A percentile compares a stretch with the other conserved stretches of the same genome.
Conservation (phyloP, 176 grass and related monocot genomes). For the Canna indica region DNA sequence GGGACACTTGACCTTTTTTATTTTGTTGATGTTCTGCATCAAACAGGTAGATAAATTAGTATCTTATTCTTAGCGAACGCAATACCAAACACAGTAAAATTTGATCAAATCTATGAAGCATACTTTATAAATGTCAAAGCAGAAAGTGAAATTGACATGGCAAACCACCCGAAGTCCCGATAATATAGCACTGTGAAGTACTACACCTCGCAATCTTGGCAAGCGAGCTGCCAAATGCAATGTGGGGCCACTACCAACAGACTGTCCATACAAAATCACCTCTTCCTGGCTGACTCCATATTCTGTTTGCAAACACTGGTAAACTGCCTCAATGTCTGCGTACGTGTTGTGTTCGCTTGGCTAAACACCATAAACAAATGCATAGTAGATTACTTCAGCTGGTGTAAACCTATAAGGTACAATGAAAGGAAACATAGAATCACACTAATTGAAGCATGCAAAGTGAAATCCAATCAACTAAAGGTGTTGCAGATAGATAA, state of each 20-base stretch:
- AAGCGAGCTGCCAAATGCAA: conserved; percentile 82
- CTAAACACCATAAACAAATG: conserved; percentile 43
- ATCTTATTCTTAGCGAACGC: background rate
- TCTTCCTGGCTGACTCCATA: conserved; percentile 96
- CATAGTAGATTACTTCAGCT: conserved; percentile 1
- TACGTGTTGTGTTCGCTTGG: conserved; percentile 92
- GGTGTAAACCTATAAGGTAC: conserved; percentile 1
- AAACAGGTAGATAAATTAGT: conserved; percentile 5
- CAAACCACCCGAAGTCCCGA: conserved; percentile 95
- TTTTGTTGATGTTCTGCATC: conserved; percentile 95
- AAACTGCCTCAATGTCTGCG: conserved; percentile 97
- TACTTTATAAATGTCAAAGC: conserved; percentile 99
- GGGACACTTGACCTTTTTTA: conserved; percentile 95
- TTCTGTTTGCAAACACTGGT: conserved; percentile 81
- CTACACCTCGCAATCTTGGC: conserved; percentile 79
- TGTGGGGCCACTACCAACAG: conserved; percentile 91
- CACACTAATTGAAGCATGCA: background rate
- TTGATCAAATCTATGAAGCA: conserved; percentile 8
- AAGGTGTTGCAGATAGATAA: background rate
- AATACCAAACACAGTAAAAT: background rate
- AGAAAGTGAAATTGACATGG: conserved; percentile 91
- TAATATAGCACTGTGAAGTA: conserved; percentile 94
- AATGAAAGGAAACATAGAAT: background rate
- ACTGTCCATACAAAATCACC: conserved; percentile 94
- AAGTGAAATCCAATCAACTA: background rate